Conservation (phyloP, 1,284 basidiomycete species). For the Takashimella tepidaria region DNA sequence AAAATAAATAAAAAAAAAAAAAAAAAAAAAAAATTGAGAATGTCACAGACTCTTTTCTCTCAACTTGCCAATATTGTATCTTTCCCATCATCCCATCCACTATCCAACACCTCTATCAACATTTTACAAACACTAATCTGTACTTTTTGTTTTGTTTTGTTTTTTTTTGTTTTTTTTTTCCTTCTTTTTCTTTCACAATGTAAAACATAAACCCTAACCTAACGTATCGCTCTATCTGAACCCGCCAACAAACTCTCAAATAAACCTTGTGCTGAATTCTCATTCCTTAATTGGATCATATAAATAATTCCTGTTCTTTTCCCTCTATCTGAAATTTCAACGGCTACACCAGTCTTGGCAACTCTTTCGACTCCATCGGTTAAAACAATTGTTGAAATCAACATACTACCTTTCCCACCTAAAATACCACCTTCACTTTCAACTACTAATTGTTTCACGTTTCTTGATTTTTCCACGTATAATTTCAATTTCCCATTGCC, state of each 20-base stretch:
- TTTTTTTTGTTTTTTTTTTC: too few relatives aligned
- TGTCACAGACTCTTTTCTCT: too few relatives aligned
- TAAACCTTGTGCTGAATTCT: constrained; percentile 74
- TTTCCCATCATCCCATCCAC: too few relatives aligned
- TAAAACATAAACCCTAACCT: too few relatives aligned
- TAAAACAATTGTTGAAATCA: constrained; percentile 93
- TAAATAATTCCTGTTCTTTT: constrained; percentile 91
- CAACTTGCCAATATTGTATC: too few relatives aligned
- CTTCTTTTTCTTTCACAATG: too few relatives aligned
- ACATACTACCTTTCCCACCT: constrained; percentile 53
- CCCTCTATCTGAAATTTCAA: constrained; percentile 88
- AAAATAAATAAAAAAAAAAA: neutral
- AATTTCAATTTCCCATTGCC: constrained; percentile 83
- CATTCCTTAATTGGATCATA: constrained; percentile 92
- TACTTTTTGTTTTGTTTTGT: too few relatives aligned
- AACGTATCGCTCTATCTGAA: constrained; percentile 70
- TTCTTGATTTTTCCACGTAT: constrained; percentile 69
- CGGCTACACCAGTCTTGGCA: constrained; percentile 93
- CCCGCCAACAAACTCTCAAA: constrained; percentile 84
- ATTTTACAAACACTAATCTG: too few relatives aligned
- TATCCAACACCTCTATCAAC: too few relatives aligned
- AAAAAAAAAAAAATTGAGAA: neutral
- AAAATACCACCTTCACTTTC: constrained; percentile 58
- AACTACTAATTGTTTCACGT: constrained; percentile 93
- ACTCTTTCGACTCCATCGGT: constrained; percentile 96